Conservation (phyloP, 1,284 basidiomycete genomes). For the Waitea zeae region DNA sequence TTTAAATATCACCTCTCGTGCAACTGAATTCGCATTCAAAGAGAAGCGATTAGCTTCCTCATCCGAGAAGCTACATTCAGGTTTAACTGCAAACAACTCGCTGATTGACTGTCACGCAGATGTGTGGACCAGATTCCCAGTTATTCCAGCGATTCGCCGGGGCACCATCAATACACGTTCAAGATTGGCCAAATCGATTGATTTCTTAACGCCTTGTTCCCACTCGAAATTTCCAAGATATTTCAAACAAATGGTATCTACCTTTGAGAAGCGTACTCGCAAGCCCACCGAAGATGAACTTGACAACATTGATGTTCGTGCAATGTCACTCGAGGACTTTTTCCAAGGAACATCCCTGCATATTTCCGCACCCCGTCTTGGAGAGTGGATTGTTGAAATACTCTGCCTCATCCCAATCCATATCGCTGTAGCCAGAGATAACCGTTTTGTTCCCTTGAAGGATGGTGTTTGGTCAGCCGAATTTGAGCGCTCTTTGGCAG, state of each 20-base stretch:
- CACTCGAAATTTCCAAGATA: slow-evolving; percentile 19
- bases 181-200: slow-evolving; percentile 15
- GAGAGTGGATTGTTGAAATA: slow-evolving; percentile 45
- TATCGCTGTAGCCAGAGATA: slow-evolving; percentile 36
- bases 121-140: slow-evolving; percentile 46
- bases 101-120: slow-evolving; percentile 38
- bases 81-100: slow-evolving; percentile 24
- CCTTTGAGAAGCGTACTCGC: slow-evolving; percentile 27
- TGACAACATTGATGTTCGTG: slow-evolving; percentile 16
- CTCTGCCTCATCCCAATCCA: slow-evolving; percentile 50
- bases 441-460: slow-evolving; percentile 40
- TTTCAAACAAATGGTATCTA: slow-evolving; percentile 24
- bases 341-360: slow-evolving; percentile 3
- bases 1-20: slow-evolving; percentile 31
- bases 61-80: slow-evolving; percentile 7
- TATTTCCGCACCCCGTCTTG: slow-evolving; percentile 23
- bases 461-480: slow-evolving; percentile 33
- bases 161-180: slow-evolving; percentile 20
- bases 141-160: slow-evolving; percentile 32
- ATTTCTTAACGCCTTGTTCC: slow-evolving; percentile 25
- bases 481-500: slow-evolving; percentile 32
- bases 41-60: slow-evolving; percentile 14
- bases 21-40: slow-evolving; percentile 36
- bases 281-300: slow-evolving; percentile 32
- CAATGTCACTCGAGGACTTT: slow-evolving; percentile 11